phyloP scores from a whole-genome alignment of 2,329 filamentous ascomycete genomes.

The Zasmidium citrigriseum region DNA sequence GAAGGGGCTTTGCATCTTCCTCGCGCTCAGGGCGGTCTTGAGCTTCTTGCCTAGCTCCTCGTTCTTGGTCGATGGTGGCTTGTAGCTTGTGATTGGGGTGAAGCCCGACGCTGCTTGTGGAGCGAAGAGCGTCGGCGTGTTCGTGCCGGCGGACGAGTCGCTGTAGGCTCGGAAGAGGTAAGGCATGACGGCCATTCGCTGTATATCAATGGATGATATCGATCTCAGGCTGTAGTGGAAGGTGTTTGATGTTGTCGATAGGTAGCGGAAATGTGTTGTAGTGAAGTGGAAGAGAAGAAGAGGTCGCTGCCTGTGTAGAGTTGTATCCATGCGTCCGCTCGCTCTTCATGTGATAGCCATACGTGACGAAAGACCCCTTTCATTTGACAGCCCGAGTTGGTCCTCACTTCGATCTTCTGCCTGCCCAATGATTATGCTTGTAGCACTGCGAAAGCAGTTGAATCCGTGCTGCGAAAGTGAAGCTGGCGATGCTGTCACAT shows the following conservation, averaged over 20 bases:
- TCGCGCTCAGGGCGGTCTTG: slow-evolving; percentile 6
- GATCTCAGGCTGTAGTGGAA: not conserved
- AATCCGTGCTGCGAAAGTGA: too few species aligned
- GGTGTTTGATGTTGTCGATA: not conserved
- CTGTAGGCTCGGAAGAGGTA: slow-evolving; percentile 12
- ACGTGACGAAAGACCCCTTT: too few species aligned
- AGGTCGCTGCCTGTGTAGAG: too few species aligned
- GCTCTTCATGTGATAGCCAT: too few species aligned
- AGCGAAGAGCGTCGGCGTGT: slow-evolving; percentile 7
- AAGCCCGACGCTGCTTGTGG: slow-evolving; percentile 2
- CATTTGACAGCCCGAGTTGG: too few species aligned
- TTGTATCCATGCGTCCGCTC: too few species aligned
- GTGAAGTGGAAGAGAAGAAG: too few species aligned
- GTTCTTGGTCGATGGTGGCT: not conserved
- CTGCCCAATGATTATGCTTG: too few species aligned
- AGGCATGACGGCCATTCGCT: not conserved
- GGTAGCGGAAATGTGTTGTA: too few species aligned
- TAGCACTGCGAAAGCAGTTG: too few species aligned
- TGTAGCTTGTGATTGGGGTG: not conserved
- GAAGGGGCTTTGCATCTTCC: slow-evolving; percentile 7
- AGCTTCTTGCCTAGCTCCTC: slow-evolving; percentile 2
- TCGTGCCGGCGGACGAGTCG: slow-evolving; percentile 12
- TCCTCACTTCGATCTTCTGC: too few species aligned
- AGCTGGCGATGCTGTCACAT: too few species aligned
- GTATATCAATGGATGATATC: not conserved